Base-by-base conservation (phyloP, 768 basidiomycete species). In the Podaxis sp. region DNA sequence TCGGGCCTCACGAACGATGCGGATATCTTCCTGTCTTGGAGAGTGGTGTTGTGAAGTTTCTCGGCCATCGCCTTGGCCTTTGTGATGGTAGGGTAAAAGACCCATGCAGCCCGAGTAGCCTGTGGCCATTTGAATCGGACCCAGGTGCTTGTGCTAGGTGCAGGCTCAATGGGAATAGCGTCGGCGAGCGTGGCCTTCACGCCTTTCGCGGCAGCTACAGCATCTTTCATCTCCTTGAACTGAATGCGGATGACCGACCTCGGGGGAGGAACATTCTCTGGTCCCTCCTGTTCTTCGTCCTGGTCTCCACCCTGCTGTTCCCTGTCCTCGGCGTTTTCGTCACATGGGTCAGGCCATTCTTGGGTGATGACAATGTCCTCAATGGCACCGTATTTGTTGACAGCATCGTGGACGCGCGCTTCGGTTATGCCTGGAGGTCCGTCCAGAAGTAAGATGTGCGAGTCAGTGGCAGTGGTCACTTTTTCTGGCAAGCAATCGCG, bases 71-170 rank as follows among this genome's bases (percentile, higher is more conserved):
- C 55, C 61, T 80, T 82, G 1, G 83, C 84, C n/a, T 63, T 62
- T 1, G 72, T 68, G 38, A 82, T 69, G 2, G 73, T 73, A 4
- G 68, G 25, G 65, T 83, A 87, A 61, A 77, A 76, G 21, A 73
- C 74, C 78, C 80, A 86, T 4, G 78, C 82, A 6, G 69, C 69
- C 27, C 69, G 64, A 54, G 69, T 71, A 0, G 83, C 77, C 9
- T 77, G 73, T 38, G 75, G 76, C 80, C 82, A 84, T 27, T 69
- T 72, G 4, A 85, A 55, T 61, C 75, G 78, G 57, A 82, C 67
- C 59, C 61, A 52, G 37, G 55, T 51, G 53, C 54, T 44, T 48
- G 55, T 44, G 21, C 44, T 53, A 21, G 51, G 11, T 27, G 52
- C 53, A 2, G 27, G 13, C 46, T 61, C 59, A 10, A 55, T 36